These are phyloP conservation scores for Xeromyces bisporus DNA, from an alignment of 495 filamentous ascomycete genomes.

Conservation along the genomic window DNA sequence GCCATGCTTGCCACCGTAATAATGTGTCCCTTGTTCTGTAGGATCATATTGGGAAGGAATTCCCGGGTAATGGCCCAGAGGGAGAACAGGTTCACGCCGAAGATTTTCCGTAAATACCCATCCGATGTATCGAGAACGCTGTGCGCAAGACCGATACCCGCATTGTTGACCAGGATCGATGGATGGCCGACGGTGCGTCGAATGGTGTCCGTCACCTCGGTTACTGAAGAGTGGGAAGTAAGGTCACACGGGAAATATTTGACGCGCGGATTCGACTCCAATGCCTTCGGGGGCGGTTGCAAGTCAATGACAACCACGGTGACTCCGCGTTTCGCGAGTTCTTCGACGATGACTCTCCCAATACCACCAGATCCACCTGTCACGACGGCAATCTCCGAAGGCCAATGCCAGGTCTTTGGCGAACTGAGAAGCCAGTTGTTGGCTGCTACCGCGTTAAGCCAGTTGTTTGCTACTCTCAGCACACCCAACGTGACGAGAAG, in stretches of 20 bases:
- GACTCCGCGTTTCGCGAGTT: slow-evolving; percentile 18
- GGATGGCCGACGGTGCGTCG: slow-evolving; percentile 19
- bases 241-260: slow-evolving; percentile 35
- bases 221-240: slow-evolving; percentile 28
- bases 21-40: slow-evolving; percentile 33
- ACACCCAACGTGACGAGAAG: slow-evolving; percentile 14
- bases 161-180: slow-evolving; percentile 35
- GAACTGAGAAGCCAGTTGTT: slow-evolving; percentile 34
- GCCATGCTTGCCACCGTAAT: slow-evolving; percentile 31
- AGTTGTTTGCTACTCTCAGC: slow-evolving; percentile 22
- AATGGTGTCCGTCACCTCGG: slow-evolving; percentile 14
- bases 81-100: neutral
- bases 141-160: slow-evolving; percentile 15
- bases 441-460: slow-evolving; percentile 22
- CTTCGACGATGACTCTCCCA: slow-evolving; percentile 18
- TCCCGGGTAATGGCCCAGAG: slow-evolving; percentile 14
- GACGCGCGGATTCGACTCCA: slow-evolving; percentile 10
- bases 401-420: slow-evolving; percentile 22
- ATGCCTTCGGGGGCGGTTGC: slow-evolving; percentile 17
- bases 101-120: neutral
- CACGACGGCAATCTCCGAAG: slow-evolving; percentile 26
- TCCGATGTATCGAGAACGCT: neutral
- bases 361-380: slow-evolving; percentile 34
- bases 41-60: slow-evolving; percentile 37
- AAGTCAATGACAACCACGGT: slow-evolving; percentile 36